A percentile compares a stretch with the other conserved stretches of the same genome.
phyloP scores from a whole-genome alignment of 352 stramenopile species.

The Blastocystis sp. region DNA sequence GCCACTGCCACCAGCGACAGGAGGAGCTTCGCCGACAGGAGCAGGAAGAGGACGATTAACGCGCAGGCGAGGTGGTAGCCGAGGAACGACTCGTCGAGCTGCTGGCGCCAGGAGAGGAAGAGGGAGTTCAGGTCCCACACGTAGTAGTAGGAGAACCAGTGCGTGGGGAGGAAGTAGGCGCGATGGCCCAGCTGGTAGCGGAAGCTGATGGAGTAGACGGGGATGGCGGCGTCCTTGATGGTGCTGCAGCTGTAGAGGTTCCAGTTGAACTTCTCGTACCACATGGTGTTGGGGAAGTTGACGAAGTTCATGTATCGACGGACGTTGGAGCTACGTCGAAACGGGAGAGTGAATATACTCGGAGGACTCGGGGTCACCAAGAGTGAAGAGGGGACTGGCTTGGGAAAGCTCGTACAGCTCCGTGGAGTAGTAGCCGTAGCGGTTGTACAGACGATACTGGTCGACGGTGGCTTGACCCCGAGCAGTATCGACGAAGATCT shows the following conservation, averaged over 20 bases:
- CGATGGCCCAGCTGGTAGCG: conserved; percentile 27
- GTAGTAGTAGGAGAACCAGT: conserved; percentile 38
- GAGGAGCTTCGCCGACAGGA: background rate
- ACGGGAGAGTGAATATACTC: background rate
- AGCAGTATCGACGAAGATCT: conserved; percentile 17
- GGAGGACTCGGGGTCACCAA: background rate
- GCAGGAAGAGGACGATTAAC: background rate
- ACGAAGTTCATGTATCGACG: conserved; percentile 42
- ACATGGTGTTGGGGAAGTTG: conserved; percentile 39
- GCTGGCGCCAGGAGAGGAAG: background rate
- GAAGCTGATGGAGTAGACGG: conserved; percentile 48
- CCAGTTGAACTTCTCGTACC: conserved; percentile 56
- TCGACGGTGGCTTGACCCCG: background rate
- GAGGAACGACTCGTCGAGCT: conserved; percentile 32
- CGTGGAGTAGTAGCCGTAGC: conserved; percentile 47
- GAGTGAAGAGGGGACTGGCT: conserved; percentile 1
- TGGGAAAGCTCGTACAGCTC: conserved; percentile 44
- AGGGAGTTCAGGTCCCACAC: conserved; percentile 2
- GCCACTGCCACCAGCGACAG: background rate
- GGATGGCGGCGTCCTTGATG: background rate
- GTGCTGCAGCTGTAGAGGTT: conserved; percentile 35
- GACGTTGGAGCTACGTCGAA: background rate
- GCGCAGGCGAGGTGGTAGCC: background rate
- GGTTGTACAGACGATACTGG: conserved; percentile 6
- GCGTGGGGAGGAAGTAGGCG: conserved; percentile 34